Conservation (phyloP, 2,329 filamentous ascomycete genomes). For the Zasmidium angulare region DNA sequence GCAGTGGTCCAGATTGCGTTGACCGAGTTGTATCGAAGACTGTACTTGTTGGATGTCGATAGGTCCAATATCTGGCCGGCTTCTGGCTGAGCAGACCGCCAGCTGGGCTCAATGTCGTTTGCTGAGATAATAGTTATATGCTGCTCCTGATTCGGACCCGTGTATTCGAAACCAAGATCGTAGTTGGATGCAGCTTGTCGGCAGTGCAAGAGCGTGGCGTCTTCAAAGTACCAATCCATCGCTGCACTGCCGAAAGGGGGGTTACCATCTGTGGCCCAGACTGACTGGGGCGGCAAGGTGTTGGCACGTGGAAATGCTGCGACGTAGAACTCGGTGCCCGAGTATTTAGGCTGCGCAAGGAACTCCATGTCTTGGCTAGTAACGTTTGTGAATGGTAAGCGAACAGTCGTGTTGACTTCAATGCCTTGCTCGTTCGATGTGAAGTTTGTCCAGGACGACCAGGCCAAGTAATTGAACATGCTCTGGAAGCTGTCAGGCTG, state of each 20-base stretch:
- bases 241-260: neutral
- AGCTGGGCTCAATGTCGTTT: neutral
- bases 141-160: conserved; percentile 6
- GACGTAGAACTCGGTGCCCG: neutral
- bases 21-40: neutral
- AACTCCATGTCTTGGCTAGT: neutral
- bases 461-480: neutral
- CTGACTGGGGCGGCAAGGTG: neutral
- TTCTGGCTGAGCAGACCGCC: neutral
- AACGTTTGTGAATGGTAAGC: neutral
- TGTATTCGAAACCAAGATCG: conserved; percentile 6
- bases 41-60: no score
- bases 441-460: neutral
- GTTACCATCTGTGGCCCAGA: neutral
- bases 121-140: conserved; percentile 2
- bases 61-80: neutral
- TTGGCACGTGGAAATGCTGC: neutral
- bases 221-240: conserved; percentile 13
- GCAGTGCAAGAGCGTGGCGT: conserved; percentile 9
- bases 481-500: neutral
- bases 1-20: neutral
- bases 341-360: neutral
- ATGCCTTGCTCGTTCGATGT: neutral
- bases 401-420: neutral
- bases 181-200: conserved; percentile 1